These are phyloP conservation scores for Poteriospumella lacustris DNA, from an alignment of 108 stramenopile species.

Conservation along the genomic window DNA sequence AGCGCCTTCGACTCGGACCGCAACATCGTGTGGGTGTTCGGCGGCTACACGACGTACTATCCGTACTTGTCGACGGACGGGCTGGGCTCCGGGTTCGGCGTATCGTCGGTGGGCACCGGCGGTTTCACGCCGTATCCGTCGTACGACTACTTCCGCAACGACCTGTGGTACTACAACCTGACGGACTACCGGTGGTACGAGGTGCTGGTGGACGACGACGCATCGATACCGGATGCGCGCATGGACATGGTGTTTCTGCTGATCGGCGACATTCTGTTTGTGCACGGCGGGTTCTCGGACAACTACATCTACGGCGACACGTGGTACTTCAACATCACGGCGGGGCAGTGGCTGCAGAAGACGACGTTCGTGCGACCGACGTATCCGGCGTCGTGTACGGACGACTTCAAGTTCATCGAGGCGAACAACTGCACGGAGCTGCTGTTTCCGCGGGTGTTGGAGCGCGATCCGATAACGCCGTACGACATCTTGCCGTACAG, in stretches of 20 bases:
- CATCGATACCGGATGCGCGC: constrained; percentile 39
- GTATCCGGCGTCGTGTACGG: constrained; percentile 65
- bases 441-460: constrained; percentile 45
- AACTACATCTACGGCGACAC: constrained; percentile 69
- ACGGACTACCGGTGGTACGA: constrained; percentile 57
- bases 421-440: constrained; percentile 57
- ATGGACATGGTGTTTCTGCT: constrained; percentile 35
- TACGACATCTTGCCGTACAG: constrained; percentile 42
- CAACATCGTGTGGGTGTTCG: constrained; percentile 64
- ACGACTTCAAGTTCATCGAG: constrained; percentile 54
- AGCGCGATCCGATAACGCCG: constrained; percentile 21
- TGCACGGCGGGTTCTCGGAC: constrained; percentile 56
- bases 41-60: constrained; percentile 68
- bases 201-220: constrained; percentile 16
- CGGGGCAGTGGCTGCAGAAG: constrained; percentile 65
- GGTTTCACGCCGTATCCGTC: constrained; percentile 55
- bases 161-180: constrained; percentile 69
- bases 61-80: constrained; percentile 67
- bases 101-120: constrained; percentile 31
- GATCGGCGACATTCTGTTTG: background rate
- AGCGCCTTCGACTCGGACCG: constrained; percentile 54
- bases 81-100: constrained; percentile 36
- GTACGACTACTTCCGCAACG: constrained; percentile 63
- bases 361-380: constrained; percentile 59
- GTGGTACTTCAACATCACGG: constrained; percentile 69